These are phyloP conservation scores for Mycogone perniciosa DNA, from an alignment of 2,329 filamentous ascomycete genomes.

Conservation along the genomic window DNA sequence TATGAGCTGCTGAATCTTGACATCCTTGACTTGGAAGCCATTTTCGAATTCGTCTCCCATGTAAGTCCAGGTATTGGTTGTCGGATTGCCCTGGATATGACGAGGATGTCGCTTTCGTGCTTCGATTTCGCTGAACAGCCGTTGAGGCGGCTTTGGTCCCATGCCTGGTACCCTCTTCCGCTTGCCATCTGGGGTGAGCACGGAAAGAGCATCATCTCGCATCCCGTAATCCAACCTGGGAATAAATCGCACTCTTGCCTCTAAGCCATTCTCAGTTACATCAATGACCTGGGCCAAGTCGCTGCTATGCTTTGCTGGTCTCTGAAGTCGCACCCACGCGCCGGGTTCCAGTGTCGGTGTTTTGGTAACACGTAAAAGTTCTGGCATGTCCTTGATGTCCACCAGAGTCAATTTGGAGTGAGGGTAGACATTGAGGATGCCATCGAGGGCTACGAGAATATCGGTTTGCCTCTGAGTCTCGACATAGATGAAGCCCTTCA, in stretches of 20 bases:
- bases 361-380: constrained; percentile 85
- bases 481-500: constrained; percentile 93
- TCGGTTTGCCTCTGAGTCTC: constrained; percentile 85
- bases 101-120: constrained; percentile 79
- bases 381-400: constrained; percentile 95
- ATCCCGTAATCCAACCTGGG: constrained; percentile 88
- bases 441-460: constrained; percentile 74
- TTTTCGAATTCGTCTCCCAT: constrained; percentile 86
- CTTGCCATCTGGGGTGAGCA: constrained; percentile 56
- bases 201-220: constrained; percentile 61
- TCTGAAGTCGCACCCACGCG: constrained; percentile 84
- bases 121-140: constrained; percentile 87
- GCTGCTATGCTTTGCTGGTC: constrained; percentile 72
- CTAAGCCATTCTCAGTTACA: constrained; percentile 86
- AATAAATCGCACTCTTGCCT: constrained; percentile 80
- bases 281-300: constrained; percentile 90
- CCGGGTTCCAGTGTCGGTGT: constrained; percentile 78
- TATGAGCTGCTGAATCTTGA: constrained; percentile 81
- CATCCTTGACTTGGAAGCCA: constrained; percentile 88
- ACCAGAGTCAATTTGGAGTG: constrained; percentile 81
- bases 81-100: constrained; percentile 58
- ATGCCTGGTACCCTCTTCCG: constrained; percentile 64
- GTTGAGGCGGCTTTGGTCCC: constrained; percentile 71
- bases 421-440: constrained; percentile 83
- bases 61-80: constrained; percentile 76